Conservation (phyloP, 139 green algal species). For the Asterochloris erici region DNA sequence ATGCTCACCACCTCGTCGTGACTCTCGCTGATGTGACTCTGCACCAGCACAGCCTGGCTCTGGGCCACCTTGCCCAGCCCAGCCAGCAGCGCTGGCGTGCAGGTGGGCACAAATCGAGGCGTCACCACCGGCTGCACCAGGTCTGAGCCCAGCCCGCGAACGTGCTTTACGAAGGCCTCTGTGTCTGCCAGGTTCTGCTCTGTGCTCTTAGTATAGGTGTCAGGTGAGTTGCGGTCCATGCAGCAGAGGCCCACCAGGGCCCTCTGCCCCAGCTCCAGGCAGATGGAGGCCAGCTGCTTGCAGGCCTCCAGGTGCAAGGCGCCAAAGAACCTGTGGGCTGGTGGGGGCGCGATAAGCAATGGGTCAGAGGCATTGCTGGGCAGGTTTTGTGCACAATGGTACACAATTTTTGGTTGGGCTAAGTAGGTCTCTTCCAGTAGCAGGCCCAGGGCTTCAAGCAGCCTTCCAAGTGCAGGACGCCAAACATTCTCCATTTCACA, state of each 20-base stretch:
- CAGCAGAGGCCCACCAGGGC: constrained; percentile 62
- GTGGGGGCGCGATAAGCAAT: too few relatives aligned
- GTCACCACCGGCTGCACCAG: constrained; percentile 59
- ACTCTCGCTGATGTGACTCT: constrained; percentile 35
- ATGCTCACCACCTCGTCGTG: constrained; percentile 41
- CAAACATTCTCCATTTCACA: too few relatives aligned
- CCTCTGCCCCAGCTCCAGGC: constrained; percentile 36
- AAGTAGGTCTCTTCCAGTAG: too few relatives aligned
- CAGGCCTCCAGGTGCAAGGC: constrained; percentile 49
- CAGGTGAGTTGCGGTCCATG: constrained; percentile 37
- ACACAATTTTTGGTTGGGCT: too few relatives aligned
- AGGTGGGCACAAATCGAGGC: constrained; percentile 72
- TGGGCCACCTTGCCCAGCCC: constrained; percentile 39
- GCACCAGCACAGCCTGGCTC: constrained; percentile 18
- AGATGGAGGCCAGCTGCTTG: constrained; percentile 20
- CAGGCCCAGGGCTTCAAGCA: too few relatives aligned
- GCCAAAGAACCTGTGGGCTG: constrained; percentile 31
- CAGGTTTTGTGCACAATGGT: too few relatives aligned
- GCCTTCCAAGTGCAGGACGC: too few relatives aligned
- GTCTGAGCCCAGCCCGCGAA: not conserved
- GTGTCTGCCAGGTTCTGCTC: constrained; percentile 40
- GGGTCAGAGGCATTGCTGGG: too few relatives aligned
- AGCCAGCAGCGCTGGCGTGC: constrained; percentile 53
- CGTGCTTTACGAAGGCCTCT: constrained; percentile 32
- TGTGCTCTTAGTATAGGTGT: constrained; percentile 46